phyloP scores from a whole-genome alignment of 1,284 basidiomycete genomes.

The Apiotrichum montevideense region DNA sequence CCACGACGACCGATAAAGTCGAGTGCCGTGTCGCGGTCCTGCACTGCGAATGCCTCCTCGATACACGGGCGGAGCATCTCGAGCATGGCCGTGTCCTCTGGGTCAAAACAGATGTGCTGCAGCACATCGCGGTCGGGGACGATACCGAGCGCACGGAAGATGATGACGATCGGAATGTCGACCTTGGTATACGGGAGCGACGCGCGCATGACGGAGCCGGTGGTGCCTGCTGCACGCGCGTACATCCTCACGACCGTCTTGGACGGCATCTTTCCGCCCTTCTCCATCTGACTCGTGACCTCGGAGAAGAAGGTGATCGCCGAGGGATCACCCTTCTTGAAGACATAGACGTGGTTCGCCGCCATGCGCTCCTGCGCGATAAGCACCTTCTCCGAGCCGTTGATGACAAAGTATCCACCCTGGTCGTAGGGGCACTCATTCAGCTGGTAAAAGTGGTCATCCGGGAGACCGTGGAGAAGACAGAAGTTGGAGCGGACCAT shows the following conservation, averaged over 20 bases:
- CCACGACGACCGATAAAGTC: slow-evolving; percentile 99
- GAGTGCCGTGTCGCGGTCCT: slow-evolving; percentile 83
- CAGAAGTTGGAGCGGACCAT: slow-evolving; percentile 97
- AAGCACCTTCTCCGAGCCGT: slow-evolving; percentile 97
- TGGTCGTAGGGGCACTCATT: slow-evolving; percentile 97
- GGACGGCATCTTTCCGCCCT: slow-evolving; percentile 96
- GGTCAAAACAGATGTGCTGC: slow-evolving; percentile 97
- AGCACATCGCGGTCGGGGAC: slow-evolving; percentile 97
- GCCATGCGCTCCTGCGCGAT: slow-evolving; percentile 99
- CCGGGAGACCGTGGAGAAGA: slow-evolving; percentile 72
- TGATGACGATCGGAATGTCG: slow-evolving; percentile 98
- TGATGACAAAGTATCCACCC: slow-evolving; percentile 99
- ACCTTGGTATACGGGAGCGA: slow-evolving; percentile 97
- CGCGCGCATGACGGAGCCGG: slow-evolving; percentile 92
- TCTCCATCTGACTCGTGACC: slow-evolving; percentile 96
- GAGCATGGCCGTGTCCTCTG: slow-evolving; percentile 89
- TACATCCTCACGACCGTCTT: slow-evolving; percentile 99
- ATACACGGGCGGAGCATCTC: slow-evolving; percentile 99
- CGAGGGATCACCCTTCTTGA: slow-evolving; percentile 94
- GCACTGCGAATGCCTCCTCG: slow-evolving; percentile 96
- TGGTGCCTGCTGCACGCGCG: slow-evolving; percentile 57
- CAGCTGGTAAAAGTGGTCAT: slow-evolving; percentile 77
- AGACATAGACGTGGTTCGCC: slow-evolving; percentile 98
- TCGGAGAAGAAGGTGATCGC: slow-evolving; percentile 94
- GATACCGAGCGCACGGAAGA: slow-evolving; percentile 95